Percentiles rank a stretch among this genome's conserved stretches.
Evolutionary conservation across 257 asterid genomes (phyloP).

Genomic region (Solanum rostratum): DNA sequence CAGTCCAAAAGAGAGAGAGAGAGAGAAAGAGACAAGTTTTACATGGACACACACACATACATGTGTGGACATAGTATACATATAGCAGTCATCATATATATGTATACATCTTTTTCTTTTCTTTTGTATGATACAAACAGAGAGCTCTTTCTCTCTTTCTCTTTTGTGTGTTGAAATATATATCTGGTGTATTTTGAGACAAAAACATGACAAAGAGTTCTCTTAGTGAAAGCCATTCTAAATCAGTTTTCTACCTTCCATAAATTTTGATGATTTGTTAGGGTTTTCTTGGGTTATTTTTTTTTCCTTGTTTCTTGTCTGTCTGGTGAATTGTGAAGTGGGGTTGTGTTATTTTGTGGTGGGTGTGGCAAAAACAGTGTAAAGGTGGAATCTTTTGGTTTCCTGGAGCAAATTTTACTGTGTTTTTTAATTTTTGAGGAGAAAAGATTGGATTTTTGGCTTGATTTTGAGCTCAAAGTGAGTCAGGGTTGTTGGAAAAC

Average conservation of each 20-base stretch:
- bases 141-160: background rate
- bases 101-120: background rate
- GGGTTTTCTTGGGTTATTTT: background rate
- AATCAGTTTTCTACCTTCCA: background rate
- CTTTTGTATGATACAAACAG: background rate
- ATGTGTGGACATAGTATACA: background rate
- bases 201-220: conserved; percentile 26
- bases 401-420: background rate
- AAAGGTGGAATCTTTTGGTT: conserved; percentile 6
- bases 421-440: background rate
- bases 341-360: background rate
- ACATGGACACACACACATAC: background rate
- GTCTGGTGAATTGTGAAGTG: background rate
- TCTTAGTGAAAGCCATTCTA: conserved; percentile 9
- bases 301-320: background rate
- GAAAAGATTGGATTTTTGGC: background rate
- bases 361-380: background rate
- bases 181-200: conserved; percentile 15
- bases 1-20: too few relatives aligned
- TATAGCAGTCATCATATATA: background rate
- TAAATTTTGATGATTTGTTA: background rate
- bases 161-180: background rate
- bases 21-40: background rate
- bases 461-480: background rate
- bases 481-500: background rate